phyloP scores from a whole-genome alignment of 805 yeast genomes.

The Metschnikowia vanudenii region DNA sequence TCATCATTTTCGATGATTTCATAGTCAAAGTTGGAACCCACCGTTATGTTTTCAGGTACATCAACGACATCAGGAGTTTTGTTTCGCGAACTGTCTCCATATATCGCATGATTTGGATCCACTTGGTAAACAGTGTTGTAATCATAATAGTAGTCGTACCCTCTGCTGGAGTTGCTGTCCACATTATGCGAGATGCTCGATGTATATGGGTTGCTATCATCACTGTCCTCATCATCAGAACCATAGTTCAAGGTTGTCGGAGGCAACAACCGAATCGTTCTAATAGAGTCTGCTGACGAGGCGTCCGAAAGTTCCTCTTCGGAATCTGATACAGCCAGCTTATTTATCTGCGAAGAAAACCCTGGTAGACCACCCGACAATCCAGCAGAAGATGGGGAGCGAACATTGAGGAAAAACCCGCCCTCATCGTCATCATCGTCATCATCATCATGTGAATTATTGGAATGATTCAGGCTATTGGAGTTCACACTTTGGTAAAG shows the following conservation, averaged over 20 bases:
- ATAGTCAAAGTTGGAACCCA: slow-evolving; percentile 41
- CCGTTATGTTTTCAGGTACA: slow-evolving; percentile 45
- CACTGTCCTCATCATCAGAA: slow-evolving; percentile 60
- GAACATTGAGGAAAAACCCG: slow-evolving; percentile 63
- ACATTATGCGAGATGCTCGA: slow-evolving; percentile 69
- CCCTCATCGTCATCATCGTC: slow-evolving; percentile 50
- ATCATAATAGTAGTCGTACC: slow-evolving; percentile 76
- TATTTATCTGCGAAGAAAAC: slow-evolving; percentile 12
- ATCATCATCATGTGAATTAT: slow-evolving; percentile 27
- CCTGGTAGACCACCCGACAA: slow-evolving; percentile 19
- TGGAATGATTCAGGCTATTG: slow-evolving; percentile 15
- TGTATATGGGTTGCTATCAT: slow-evolving; percentile 51
- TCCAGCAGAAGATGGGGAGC: slow-evolving; percentile 38
- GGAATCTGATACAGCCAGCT: slow-evolving; percentile 8
- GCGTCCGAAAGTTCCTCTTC: slow-evolving; percentile 27
- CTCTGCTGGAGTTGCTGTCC: slow-evolving; percentile 58
- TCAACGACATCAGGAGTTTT: slow-evolving; percentile 43
- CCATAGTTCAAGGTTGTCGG: slow-evolving; percentile 83
- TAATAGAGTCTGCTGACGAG: slow-evolving; percentile 32
- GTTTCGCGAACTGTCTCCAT: slow-evolving; percentile 28
- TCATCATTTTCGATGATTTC: slow-evolving; percentile 33
- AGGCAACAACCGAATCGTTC: slow-evolving; percentile 77
- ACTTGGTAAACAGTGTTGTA: slow-evolving; percentile 73
- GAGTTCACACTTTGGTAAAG: slow-evolving; percentile 18
- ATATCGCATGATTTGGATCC: slow-evolving; percentile 44